phyloP scores from a whole-genome alignment of 768 basidiomycete species.

The Russula emetica region DNA sequence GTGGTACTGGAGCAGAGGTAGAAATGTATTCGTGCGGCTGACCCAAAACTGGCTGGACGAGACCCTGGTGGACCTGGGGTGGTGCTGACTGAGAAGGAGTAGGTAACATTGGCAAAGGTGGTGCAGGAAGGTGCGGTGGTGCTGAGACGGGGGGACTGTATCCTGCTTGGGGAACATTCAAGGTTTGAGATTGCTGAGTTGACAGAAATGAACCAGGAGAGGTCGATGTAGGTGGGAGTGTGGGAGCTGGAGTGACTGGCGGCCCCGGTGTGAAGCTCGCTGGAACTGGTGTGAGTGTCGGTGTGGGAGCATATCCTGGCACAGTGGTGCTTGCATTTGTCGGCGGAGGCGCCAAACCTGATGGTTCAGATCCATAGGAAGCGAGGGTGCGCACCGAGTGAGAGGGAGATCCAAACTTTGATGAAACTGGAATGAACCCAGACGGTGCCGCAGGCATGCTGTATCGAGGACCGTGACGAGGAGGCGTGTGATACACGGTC shows the following conservation, averaged over 20 bases:
- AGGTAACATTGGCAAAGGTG: constrained; percentile 32
- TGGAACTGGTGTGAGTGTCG: constrained; percentile 26
- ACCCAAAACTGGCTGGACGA: constrained; percentile 1
- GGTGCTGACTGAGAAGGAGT: constrained; percentile 39
- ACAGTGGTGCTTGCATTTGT: constrained; percentile 31
- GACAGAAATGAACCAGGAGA: constrained; percentile 17
- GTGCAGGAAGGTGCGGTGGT: constrained; percentile 29
- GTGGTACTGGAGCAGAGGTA: constrained; percentile 11
- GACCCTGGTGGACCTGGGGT: constrained; percentile 18
- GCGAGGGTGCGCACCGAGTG: constrained; percentile 5
- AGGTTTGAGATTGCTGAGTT: constrained; percentile 12
- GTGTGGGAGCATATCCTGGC: constrained; percentile 29
- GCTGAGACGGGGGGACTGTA: constrained; percentile 25
- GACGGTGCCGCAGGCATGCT: constrained; percentile 64
- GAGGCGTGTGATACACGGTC: constrained; percentile 37
- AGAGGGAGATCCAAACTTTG: constrained; percentile 20
- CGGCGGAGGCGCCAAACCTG: constrained; percentile 23
- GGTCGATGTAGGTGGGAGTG: constrained; percentile 4
- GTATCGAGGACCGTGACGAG: constrained; percentile 53
- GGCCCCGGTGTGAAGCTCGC: constrained; percentile 5
- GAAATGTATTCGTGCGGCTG: constrained; percentile 16
- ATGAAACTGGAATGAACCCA: constrained; percentile 59
- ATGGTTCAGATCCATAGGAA: constrained; percentile 29
- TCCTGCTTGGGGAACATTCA: constrained; percentile 17
- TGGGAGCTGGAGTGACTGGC: constrained; percentile 25